Conservation (phyloP, 768 basidiomycete genomes). For the Candolleomyces eurysporus region DNA sequence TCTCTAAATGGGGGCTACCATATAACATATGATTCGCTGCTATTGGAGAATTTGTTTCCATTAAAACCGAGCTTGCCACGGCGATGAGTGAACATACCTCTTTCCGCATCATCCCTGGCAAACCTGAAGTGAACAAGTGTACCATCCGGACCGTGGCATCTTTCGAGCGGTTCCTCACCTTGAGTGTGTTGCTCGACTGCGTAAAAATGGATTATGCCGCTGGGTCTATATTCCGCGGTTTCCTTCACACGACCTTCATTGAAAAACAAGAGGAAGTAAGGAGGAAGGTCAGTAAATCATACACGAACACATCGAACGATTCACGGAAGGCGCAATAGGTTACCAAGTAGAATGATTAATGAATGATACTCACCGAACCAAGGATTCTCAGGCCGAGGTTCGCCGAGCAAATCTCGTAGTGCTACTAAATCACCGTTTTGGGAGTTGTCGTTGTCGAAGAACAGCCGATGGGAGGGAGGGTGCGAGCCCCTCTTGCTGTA, state of each 20-base stretch:
- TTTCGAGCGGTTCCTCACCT: not conserved
- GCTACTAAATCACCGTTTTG: not conserved
- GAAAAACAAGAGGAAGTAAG: not conserved
- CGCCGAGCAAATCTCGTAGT: not conserved
- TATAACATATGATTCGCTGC: too few species aligned
- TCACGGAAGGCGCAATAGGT: too few species aligned
- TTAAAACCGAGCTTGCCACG: not conserved
- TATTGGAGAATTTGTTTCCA: not conserved
- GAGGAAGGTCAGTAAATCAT: not conserved
- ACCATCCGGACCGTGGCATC: constrained; percentile 1
- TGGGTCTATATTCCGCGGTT: not conserved
- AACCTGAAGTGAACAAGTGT: not conserved
- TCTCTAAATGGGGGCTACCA: too few species aligned
- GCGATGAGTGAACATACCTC: not conserved
- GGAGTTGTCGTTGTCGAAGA: constrained; percentile 6
- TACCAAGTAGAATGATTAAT: too few species aligned
- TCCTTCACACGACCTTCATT: not conserved
- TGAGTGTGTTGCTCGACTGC: not conserved
- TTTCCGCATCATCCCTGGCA: not conserved
- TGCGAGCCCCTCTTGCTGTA: not conserved
- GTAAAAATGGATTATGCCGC: constrained; percentile 1
- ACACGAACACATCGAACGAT: not conserved
- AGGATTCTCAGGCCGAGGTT: not conserved
- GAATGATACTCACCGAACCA: constrained; percentile 3
- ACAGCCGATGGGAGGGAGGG: not conserved